A percentile compares a stretch with the other conserved stretches of the same genome.
Evolutionary conservation across 169 alveolate species (phyloP).

Genomic region (Cryptosporidium baileyi): DNA sequence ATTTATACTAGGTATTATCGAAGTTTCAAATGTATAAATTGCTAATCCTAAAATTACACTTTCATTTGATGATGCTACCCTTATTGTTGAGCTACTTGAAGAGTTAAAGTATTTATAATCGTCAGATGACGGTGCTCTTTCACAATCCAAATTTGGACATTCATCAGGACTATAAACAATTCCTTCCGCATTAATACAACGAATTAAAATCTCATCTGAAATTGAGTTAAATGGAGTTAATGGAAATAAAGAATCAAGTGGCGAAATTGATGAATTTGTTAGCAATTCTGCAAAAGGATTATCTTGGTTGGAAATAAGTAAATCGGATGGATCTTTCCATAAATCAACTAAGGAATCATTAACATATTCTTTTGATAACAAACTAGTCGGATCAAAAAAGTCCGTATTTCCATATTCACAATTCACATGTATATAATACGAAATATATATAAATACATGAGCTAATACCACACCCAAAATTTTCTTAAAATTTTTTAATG

Average conservation of each 20-base stretch:
- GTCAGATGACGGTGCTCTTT: not conserved
- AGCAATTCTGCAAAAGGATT: not conserved
- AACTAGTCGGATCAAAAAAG: slow-evolving; percentile 54
- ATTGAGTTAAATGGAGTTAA: slow-evolving; percentile 4
- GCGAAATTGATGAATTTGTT: not conserved
- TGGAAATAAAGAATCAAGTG: slow-evolving; percentile 15
- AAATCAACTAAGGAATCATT: slow-evolving; percentile 2
- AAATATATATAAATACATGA: not conserved
- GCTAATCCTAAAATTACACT: slow-evolving; percentile 17
- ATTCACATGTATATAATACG: not conserved
- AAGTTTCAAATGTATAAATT: slow-evolving; percentile 22
- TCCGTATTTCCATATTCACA: slow-evolving; percentile 16
- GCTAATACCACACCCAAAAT: not conserved
- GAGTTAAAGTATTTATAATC: slow-evolving; percentile 17
- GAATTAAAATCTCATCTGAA: slow-evolving; percentile 15
- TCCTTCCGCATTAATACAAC: slow-evolving; percentile 16
- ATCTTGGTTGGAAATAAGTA: not conserved
- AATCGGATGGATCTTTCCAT: slow-evolving; percentile 18
- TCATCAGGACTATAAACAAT: slow-evolving; percentile 6
- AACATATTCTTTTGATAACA: slow-evolving; percentile 1
- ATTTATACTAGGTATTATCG: slow-evolving; percentile 31
- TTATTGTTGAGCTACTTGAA: slow-evolving; percentile 3
- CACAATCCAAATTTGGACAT: slow-evolving; percentile 23
- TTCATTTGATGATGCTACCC: slow-evolving; percentile 3
- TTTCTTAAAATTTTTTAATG: not conserved